Conservation (phyloP, 768 basidiomycete genomes). For the Piloderma croceum region DNA sequence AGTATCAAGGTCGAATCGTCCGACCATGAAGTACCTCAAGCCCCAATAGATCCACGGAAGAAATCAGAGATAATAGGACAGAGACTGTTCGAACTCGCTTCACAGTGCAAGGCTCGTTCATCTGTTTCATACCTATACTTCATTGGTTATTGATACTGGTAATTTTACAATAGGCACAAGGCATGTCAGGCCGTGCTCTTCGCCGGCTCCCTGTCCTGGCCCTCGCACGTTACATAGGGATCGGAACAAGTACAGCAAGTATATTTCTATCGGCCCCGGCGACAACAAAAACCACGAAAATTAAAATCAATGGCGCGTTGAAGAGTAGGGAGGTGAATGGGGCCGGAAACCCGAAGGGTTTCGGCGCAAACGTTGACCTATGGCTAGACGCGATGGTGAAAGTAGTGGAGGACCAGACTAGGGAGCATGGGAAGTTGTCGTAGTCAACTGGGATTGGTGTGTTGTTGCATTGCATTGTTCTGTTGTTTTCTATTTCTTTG, state of each 20-base stretch:
- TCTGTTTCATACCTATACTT: constrained; percentile 1
- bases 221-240: constrained; percentile 74
- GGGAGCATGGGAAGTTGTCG: constrained; percentile 45
- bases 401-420: constrained; percentile 56
- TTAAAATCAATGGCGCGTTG: constrained; percentile 7
- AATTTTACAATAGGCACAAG: constrained; percentile 49
- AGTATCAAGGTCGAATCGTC: no score
- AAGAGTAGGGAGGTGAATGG: neutral
- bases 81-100: constrained; percentile 62
- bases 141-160: neutral
- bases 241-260: constrained; percentile 29
- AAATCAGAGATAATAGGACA: constrained; percentile 50
- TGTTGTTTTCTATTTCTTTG: no score
- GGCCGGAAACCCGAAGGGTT: no score
- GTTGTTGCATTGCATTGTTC: no score
- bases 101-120: constrained; percentile 69
- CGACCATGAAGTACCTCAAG: neutral
- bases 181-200: constrained; percentile 89
- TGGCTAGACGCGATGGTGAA: constrained; percentile 87
- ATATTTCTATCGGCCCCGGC: constrained; percentile 1
- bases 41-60: constrained; percentile 33
- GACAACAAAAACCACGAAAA: constrained; percentile 3
- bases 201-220: constrained; percentile 93
- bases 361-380: constrained; percentile 44
- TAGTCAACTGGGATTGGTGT: constrained; percentile 13